Percentiles rank a stretch among this genome's conserved stretches.
These are phyloP conservation scores for Penicillium odoratum DNA, from an alignment of 495 filamentous ascomycete genomes.

Conservation along the genomic window DNA sequence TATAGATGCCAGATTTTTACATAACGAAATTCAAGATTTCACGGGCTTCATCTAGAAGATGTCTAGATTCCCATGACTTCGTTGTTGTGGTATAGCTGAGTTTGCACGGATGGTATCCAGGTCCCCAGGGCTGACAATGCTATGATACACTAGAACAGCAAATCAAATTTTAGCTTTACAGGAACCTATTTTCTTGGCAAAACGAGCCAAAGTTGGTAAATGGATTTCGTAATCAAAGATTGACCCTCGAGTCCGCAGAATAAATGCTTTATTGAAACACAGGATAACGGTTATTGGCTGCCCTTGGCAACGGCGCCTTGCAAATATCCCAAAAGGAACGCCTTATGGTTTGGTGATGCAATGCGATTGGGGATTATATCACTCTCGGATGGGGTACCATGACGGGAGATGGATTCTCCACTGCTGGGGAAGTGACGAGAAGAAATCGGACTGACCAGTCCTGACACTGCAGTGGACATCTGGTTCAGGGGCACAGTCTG, in stretches of 20 bases:
- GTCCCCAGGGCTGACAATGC: not conserved
- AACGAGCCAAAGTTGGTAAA: not conserved
- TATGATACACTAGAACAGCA: not conserved
- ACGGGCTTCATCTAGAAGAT: too few species aligned
- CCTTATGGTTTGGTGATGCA: constrained; percentile 68
- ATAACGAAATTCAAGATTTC: too few species aligned
- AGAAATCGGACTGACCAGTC: constrained; percentile 50
- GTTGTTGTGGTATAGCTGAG: too few species aligned
- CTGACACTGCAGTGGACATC: constrained; percentile 27
- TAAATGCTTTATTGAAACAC: not conserved
- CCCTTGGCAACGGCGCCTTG: constrained; percentile 59
- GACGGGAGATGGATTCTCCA: constrained; percentile 44
- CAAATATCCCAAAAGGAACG: constrained; percentile 79
- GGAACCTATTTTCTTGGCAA: not conserved
- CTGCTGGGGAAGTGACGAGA: constrained; percentile 33
- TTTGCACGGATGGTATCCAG: too few species aligned
- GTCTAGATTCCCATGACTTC: too few species aligned
- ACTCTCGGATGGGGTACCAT: constrained; percentile 39
- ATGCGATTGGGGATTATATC: constrained; percentile 46
- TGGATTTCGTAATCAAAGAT: not conserved
- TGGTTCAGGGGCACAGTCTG: constrained; percentile 19
- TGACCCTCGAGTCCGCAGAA: not conserved
- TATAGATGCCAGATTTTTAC: too few species aligned
- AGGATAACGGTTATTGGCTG: constrained; percentile 27
- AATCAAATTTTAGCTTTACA: not conserved